Base-by-base conservation (phyloP, 2,329 filamentous ascomycete genomes). In the Hymenoscyphus repandus region DNA sequence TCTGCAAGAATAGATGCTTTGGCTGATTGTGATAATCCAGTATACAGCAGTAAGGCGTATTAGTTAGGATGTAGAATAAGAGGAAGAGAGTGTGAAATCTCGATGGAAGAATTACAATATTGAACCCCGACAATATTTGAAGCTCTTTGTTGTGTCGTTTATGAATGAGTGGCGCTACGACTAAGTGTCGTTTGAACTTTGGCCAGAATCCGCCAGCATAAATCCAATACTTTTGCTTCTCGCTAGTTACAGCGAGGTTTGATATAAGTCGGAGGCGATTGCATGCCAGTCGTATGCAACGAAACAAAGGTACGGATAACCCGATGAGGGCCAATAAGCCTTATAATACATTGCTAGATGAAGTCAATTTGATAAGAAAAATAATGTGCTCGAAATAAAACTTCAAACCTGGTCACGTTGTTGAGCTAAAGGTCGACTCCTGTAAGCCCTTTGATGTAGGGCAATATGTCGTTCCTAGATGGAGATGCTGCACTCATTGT, bases 141-240 rank as follows among this genome's bases (percentile, higher is more conserved):
- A 88, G 76, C 62, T 87, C 83, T 27, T 79, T 74, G 62, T 92
- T 91, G 70, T 92, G 88, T 59, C 87, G 76, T 63, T 86, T 87
- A 49, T 75, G 77, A 62, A 82, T 78, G n/a, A 93, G 70, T 5
- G 88, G 88, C 1, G 88, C 83, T 63, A 81, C 82, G 17, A 83
- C 69, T 15, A 88, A 58, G 58, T 85, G 76, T 62, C 76, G 79
- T 71, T 86, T 84, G 56, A 88, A 69, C 69, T 75, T 79, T 15
- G 84, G 70, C 47, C 39, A 49, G 22, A 49, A 30, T 12, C 13
- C 18, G n/a, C 41, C 41, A 30, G 27, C 7, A 11, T 27, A 15
- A 15, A 17, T 15, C 50, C 50, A 56, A 18, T 49, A 51, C 6
- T 34, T 30, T 39, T 56, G 53, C 33, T 53, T 39, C 9, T 51